phyloP scores from a whole-genome alignment of 495 filamentous ascomycete genomes.

The Penicillium argentinense region DNA sequence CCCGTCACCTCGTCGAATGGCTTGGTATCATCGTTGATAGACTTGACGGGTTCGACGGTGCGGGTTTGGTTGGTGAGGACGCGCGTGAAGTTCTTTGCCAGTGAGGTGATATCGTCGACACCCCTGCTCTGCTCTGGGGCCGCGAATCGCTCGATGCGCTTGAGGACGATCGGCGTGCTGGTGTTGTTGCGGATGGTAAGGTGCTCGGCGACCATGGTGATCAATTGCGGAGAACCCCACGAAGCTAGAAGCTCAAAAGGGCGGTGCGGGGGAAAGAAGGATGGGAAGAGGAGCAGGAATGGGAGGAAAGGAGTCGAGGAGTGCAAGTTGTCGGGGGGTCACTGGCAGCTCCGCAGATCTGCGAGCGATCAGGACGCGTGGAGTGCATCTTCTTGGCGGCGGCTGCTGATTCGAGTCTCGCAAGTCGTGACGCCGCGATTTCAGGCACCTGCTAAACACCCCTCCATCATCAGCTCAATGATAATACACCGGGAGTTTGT shows the following conservation, averaged over 20 bases:
- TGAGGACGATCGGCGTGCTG: conserved; percentile 67
- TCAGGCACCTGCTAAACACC: too few relatives aligned
- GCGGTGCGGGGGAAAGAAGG: background rate
- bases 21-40: conserved; percentile 50
- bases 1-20: conserved; percentile 54
- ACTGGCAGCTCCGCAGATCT: background rate
- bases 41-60: conserved; percentile 36
- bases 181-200: conserved; percentile 90
- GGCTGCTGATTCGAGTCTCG: background rate
- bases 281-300: background rate
- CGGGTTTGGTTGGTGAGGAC: conserved; percentile 46
- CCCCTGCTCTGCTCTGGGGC: conserved; percentile 44
- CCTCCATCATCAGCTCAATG: too few relatives aligned
- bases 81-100: conserved; percentile 52
- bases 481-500: too few relatives aligned
- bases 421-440: background rate
- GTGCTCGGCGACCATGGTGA: conserved; percentile 42
- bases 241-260: background rate
- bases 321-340: too few relatives aligned
- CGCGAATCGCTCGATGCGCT: conserved; percentile 71
- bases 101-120: conserved; percentile 38
- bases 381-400: conserved; percentile 1
- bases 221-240: background rate
- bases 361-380: background rate
- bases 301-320: background rate